Percentiles rank a stretch among this genome's conserved stretches.
These are phyloP conservation scores for Alternaria brassicicola DNA, from an alignment of 2,329 filamentous ascomycete genomes.

Conservation along the genomic window DNA sequence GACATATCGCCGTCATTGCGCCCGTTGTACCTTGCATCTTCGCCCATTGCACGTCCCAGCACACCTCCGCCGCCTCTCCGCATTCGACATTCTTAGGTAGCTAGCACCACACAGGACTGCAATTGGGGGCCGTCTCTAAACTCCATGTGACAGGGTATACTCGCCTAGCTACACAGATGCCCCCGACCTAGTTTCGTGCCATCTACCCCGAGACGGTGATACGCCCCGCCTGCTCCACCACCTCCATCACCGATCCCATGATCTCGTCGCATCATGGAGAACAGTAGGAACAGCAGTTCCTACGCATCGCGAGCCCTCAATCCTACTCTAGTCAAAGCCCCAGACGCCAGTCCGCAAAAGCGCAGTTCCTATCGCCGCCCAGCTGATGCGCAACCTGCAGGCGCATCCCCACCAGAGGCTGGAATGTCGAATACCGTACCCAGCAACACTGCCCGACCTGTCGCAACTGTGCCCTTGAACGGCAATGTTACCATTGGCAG, in stretches of 20 bases:
- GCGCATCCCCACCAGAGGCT: constrained; percentile 20
- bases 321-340: constrained; percentile 29
- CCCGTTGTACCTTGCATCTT: constrained; percentile 3
- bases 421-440: constrained; percentile 27
- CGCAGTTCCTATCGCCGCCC: constrained; percentile 44
- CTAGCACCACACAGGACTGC: constrained; percentile 25
- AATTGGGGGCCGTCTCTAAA: constrained; percentile 18
- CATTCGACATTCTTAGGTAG: constrained; percentile 26
- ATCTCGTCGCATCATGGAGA: constrained; percentile 38
- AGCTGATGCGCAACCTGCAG: constrained; percentile 34
- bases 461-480: constrained; percentile 28
- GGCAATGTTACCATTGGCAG: constrained; percentile 31
- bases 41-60: constrained; percentile 12
- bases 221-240: constrained; percentile 18
- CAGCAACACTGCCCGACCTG: constrained; percentile 38
- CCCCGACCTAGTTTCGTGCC: constrained; percentile 12
- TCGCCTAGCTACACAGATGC: constrained; percentile 12
- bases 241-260: constrained; percentile 24
- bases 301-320: constrained; percentile 31
- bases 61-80: constrained; percentile 17
- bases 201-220: constrained; percentile 16
- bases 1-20: constrained; percentile 12
- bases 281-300: constrained; percentile 34
- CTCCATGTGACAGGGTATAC: constrained; percentile 29
- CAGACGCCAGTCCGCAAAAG: constrained; percentile 41